These are phyloP conservation scores for Aspergillus niger DNA, from an alignment of 2,329 filamentous ascomycete genomes.

Conservation along the genomic window DNA sequence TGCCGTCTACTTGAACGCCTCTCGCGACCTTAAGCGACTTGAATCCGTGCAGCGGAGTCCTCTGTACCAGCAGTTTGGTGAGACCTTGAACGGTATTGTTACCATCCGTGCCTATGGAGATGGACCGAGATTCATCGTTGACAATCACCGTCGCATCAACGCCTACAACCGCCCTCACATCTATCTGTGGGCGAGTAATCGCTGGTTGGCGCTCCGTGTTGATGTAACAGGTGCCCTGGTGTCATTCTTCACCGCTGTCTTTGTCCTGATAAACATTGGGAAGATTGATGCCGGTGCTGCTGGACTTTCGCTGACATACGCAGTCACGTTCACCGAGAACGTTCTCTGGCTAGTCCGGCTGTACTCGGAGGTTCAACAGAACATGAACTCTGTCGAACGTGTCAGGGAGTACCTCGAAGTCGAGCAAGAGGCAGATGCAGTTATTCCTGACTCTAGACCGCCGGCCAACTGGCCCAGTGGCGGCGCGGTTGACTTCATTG, in stretches of 20 bases:
- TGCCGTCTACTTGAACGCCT: conserved; percentile 84
- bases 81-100: conserved; percentile 90
- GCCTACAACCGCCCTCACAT: conserved; percentile 91
- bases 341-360: conserved; percentile 93
- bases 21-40: conserved; percentile 90
- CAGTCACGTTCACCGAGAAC: conserved; percentile 95
- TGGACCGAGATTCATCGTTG: conserved; percentile 86
- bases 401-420: conserved; percentile 97
- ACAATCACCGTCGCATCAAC: conserved; percentile 87
- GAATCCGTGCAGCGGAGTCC: conserved; percentile 94
- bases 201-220: conserved; percentile 92
- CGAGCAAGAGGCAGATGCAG: conserved; percentile 81
- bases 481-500: conserved; percentile 82
- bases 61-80: conserved; percentile 95
- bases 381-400: conserved; percentile 98
- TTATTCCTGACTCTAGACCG: conserved; percentile 78
- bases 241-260: conserved; percentile 88
- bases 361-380: conserved; percentile 95
- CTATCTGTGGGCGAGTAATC: conserved; percentile 93
- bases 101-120: conserved; percentile 97
- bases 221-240: conserved; percentile 89
- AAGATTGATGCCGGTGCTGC: conserved; percentile 86
- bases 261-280: conserved; percentile 81
- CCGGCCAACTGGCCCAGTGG: conserved; percentile 79
- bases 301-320: conserved; percentile 91